Percentiles rank a stretch among this genome's conserved stretches.
Evolutionary conservation across 768 basidiomycete species (phyloP).

Genomic region (Auriscalpium microsporum): DNA sequence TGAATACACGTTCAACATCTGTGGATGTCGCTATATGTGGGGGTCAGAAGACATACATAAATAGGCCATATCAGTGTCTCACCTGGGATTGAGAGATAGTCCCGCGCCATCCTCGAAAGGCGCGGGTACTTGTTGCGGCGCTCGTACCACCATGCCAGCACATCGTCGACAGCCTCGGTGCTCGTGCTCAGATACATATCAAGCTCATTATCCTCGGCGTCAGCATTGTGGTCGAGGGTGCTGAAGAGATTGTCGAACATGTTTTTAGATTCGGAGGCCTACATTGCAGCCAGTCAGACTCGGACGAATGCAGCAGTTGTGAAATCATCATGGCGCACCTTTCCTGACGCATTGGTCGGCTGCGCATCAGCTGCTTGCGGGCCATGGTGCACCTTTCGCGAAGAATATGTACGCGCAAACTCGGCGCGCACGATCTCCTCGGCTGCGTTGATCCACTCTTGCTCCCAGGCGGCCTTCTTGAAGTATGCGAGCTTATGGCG

Average conservation of each 20-base stretch:
- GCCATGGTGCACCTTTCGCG: too few relatives aligned
- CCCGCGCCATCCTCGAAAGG: slow-evolving; percentile 21
- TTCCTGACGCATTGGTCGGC: too few relatives aligned
- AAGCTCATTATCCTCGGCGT: background rate
- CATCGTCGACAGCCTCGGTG: background rate
- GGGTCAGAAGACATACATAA: too few relatives aligned
- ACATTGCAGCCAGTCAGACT: too few relatives aligned
- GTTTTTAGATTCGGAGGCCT: background rate
- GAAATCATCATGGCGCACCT: too few relatives aligned
- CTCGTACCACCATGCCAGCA: background rate
- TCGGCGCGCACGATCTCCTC: too few relatives aligned
- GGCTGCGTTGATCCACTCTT: too few relatives aligned
- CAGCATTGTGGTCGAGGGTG: background rate
- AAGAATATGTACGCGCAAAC: too few relatives aligned
- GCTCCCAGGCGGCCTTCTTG: too few relatives aligned
- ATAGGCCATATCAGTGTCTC: background rate
- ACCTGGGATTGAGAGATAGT: slow-evolving; percentile 17
- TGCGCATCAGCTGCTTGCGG: too few relatives aligned
- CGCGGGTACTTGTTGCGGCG: slow-evolving; percentile 9
- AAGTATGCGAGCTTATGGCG: too few relatives aligned
- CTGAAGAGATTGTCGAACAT: background rate
- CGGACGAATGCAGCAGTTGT: too few relatives aligned
- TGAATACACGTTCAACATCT: slow-evolving; percentile 24
- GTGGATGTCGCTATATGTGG: slow-evolving; percentile 22
- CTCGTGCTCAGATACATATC: background rate